Conservation (phyloP, 805 yeast genomes). For the Lachancea kluyveri region DNA sequence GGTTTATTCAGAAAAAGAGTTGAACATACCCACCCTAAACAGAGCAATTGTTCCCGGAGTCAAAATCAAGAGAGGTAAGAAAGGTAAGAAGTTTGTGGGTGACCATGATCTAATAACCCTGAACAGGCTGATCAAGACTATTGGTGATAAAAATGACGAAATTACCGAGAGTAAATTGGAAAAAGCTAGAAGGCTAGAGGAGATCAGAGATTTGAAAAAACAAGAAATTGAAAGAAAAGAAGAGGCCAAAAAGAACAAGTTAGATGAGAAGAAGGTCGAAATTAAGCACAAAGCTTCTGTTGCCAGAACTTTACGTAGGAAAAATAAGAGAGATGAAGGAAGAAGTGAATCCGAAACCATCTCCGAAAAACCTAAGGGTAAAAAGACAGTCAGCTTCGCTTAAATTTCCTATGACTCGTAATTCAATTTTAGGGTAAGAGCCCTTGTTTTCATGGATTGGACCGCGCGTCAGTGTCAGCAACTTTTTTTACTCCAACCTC, state of each 20-base stretch:
- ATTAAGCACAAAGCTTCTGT: slow-evolving; percentile 64
- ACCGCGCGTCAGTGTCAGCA: too few species aligned
- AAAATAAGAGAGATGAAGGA: slow-evolving; percentile 30
- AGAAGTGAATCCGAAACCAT: slow-evolving; percentile 10
- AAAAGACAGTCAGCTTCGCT: slow-evolving; percentile 45
- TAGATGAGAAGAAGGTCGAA: slow-evolving; percentile 74
- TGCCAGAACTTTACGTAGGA: slow-evolving; percentile 67
- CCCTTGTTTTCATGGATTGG: too few species aligned
- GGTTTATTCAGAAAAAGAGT: slow-evolving; percentile 64
- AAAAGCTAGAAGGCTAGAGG: slow-evolving; percentile 83
- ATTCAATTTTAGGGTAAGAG: too few species aligned
- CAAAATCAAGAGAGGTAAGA: slow-evolving; percentile 70
- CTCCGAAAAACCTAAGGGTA: slow-evolving; percentile 20
- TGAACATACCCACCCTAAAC: slow-evolving; percentile 74
- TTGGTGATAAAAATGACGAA: slow-evolving; percentile 75
- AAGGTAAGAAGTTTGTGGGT: slow-evolving; percentile 72
- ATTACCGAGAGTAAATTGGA: slow-evolving; percentile 85
- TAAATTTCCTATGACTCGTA: slow-evolving; percentile 12
- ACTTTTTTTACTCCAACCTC: not conserved
- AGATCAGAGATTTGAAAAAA: slow-evolving; percentile 78
- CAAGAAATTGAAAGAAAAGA: slow-evolving; percentile 85
- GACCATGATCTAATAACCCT: slow-evolving; percentile 60
- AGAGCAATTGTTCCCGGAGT: slow-evolving; percentile 84
- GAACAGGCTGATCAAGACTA: slow-evolving; percentile 67
- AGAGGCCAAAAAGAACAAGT: slow-evolving; percentile 54